Base-by-base conservation (phyloP, 1,284 basidiomycete genomes). In the Trametes sp. region DNA sequence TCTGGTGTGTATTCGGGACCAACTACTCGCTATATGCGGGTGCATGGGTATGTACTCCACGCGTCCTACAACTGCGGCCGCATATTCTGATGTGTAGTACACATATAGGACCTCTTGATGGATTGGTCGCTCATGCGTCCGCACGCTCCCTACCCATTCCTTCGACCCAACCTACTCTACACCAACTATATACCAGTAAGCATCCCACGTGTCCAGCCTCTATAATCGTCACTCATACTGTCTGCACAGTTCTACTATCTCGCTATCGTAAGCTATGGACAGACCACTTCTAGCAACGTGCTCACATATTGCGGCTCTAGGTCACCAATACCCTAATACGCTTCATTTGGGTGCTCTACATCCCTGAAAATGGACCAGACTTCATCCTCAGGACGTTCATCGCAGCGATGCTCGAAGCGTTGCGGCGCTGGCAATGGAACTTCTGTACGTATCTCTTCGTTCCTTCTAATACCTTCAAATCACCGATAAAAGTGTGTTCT, bases 401-500 rank as follows among this genome's bases (percentile, higher is more conserved):
- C 56, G 86, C 81, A 9, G 94, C 84, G 0, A 70, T 90, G 57
- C 73, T 94, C 35, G 96, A 98, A 74, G 87, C 95, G 79, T 72
- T 95, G 2, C 80, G 96, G 35, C 84, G 96, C 54, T 89, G 87
- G 78, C 92, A 93, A 69, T 98, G 96, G 96, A 98, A 98, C 76
- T 94, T 97, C 73, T 91, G 94, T 95, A 63, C 61, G 73, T 67
- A 5, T 31, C 29, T 35, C 21, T 41, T 0, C n/a, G n/a, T n/a
- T 51, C 16, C 53, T 16, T 33, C 52, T 52, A 51, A n/a, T n/a
- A n/a, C 16, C 52, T 13, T 33, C 52, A 19, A 26, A 52, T 16
- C 3, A 21, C 21, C 5, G 5, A 14, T 21, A 4, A 52, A 8
- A 3, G 11, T 14, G 9, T 28, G 21, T 38, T 35, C 8, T 26